Evolutionary conservation across 2,329 filamentous ascomycete genomes (phyloP), one percentile per base, ranked within the genome.

Genomic region (Colletotrichum chlorophyti): DNA sequence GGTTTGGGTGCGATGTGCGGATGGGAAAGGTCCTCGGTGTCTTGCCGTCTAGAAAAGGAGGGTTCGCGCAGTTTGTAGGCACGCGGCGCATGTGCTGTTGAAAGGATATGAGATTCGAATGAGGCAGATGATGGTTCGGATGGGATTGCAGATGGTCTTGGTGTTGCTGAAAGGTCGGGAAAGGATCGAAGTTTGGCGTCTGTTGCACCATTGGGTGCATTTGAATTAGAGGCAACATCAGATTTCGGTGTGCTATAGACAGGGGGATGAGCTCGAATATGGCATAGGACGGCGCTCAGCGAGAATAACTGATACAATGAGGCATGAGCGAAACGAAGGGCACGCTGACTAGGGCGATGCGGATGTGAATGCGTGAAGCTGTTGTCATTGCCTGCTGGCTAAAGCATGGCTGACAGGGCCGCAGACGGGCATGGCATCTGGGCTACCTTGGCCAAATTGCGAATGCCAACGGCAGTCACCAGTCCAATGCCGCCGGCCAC

Each of bases 161-260:
- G n/a, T n/a, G n/a, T 29, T 50, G 46, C 34, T 40, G 65, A 50
- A 69, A 64, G 29, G 66, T 61, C n/a, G 67, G 67, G 49, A 72
- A 68, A 42, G 71, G 64, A 60, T 79, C 74, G 65, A 75, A 69
- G 58, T 73, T 74, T 53, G 72, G 70, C 59, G 74, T 72, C 41
- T 74, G 71, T 57, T 76, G 79, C 78, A 81, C 79, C 77, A 75
- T 74, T 65, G 71, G 79, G 76, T 80, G 78, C 75, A 76, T 78
- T 68, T 83, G 81, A 58, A 82, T 70, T 62, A 79, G 73, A 63
- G 81, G 79, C 60, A 82, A 74, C 80, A 83, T 83, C 66, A 64
- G 63, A 46, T n/a, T n/a, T n/a, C n/a, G n/a, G n/a, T 54, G 17
- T 50, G 32, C 15, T 14, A 37, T 43, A 31, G n/a, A 26, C 41